phyloP scores from a whole-genome alignment of 1,284 basidiomycete species.

The Laetiporus sulphureus region DNA sequence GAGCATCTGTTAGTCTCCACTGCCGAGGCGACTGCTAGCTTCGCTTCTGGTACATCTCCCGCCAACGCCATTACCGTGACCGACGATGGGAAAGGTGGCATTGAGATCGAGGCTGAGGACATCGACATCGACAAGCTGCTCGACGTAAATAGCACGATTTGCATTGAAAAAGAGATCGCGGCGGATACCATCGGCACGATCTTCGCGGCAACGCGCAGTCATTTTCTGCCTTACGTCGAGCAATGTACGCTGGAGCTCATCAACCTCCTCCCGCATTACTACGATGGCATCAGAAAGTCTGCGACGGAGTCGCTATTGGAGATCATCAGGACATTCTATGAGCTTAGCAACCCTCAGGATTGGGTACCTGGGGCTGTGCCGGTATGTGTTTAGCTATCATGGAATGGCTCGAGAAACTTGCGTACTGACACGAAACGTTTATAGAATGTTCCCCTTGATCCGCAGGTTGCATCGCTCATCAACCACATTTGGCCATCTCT shows the following conservation, averaged over 20 bases:
- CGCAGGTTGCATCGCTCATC: slow-evolving; percentile 80
- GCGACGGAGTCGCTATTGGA: slow-evolving; percentile 87
- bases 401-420: neutral
- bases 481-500: slow-evolving; percentile 72
- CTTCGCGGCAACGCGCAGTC: slow-evolving; percentile 75
- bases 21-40: slow-evolving; percentile 45
- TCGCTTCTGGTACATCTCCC: slow-evolving; percentile 69
- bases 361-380: slow-evolving; percentile 75
- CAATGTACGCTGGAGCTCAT: slow-evolving; percentile 77
- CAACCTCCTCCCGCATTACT: slow-evolving; percentile 86
- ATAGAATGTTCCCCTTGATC: slow-evolving; percentile 48
- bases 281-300: slow-evolving; percentile 97
- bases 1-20: slow-evolving; percentile 44
- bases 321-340: slow-evolving; percentile 90
- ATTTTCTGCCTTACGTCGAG: slow-evolving; percentile 91
- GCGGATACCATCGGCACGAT: slow-evolving; percentile 94
- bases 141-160: slow-evolving; percentile 94
- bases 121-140: slow-evolving; percentile 81
- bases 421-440: neutral
- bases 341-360: slow-evolving; percentile 75
- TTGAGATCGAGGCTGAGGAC: slow-evolving; percentile 77
- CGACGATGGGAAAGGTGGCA: slow-evolving; percentile 54
- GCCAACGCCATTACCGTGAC: slow-evolving; percentile 58
- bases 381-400: slow-evolving; percentile 33
- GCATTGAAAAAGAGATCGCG: slow-evolving; percentile 99